A percentile compares a stretch with the other conserved stretches of the same genome.
These are phyloP conservation scores for Mycena pura DNA, from an alignment of 768 basidiomycete genomes.

Conservation along the genomic window DNA sequence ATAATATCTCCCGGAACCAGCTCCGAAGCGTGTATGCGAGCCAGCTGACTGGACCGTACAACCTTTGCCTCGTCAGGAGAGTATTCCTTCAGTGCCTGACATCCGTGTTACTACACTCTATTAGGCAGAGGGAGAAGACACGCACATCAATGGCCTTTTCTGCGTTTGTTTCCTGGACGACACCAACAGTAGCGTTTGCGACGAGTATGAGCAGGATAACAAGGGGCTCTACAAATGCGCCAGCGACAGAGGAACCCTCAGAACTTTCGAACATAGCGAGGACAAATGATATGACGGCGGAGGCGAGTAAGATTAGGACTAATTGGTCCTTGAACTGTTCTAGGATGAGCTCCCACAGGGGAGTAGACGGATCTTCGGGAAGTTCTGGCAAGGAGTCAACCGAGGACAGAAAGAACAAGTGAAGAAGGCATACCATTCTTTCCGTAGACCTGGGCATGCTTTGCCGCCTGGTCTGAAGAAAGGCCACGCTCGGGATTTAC, in stretches of 20 bases:
- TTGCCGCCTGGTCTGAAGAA: conserved; percentile 65
- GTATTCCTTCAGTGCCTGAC: conserved; percentile 93
- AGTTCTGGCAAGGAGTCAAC: conserved; percentile 62
- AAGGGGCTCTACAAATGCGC: conserved; percentile 93
- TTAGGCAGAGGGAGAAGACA: conserved; percentile 22
- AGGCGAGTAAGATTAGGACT: conserved; percentile 94
- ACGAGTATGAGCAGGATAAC: conserved; percentile 96
- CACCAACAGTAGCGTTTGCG: conserved; percentile 97
- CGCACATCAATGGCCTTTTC: conserved; percentile 97
- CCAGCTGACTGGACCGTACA: conserved; percentile 71
- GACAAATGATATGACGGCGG: conserved; percentile 92
- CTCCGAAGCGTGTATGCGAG: conserved; percentile 82
- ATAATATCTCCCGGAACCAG: conserved; percentile 97
- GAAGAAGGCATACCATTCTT: conserved; percentile 69
- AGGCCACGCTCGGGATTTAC: conserved; percentile 73
- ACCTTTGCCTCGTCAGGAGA: conserved; percentile 97
- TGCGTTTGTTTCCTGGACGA: conserved; percentile 95
- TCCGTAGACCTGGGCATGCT: conserved; percentile 82
- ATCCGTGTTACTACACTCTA: conserved; percentile 12
- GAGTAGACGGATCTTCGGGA: conserved; percentile 90
- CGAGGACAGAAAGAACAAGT: not conserved
- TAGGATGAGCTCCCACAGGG: conserved; percentile 93
- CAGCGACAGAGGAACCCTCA: conserved; percentile 66
- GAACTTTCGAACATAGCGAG: conserved; percentile 88
- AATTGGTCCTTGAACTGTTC: conserved; percentile 99